Base-by-base conservation (phyloP, 805 yeast species). In the Monosporozyma unispora region DNA sequence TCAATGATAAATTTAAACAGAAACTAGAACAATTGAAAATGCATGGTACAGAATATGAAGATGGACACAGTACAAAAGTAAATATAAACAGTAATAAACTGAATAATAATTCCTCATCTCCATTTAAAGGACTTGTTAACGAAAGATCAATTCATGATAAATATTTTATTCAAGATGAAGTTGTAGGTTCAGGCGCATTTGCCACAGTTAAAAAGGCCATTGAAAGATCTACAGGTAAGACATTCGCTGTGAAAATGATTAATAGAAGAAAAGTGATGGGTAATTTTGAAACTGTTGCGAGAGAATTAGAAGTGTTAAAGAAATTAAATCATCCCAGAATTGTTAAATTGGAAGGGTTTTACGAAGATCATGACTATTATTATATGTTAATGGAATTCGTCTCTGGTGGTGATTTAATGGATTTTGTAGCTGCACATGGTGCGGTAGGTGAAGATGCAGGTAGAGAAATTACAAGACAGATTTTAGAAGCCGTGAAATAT, bases 341-440 rank as follows among this genome's bases (percentile, higher is more conserved):
- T 28, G 97, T 90, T 12, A 73, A 80, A 44, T 72, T 93, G 47
- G 81, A 85, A 61, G 93, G 89, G 4, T 87, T 85, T 59, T 89
- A 81, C 62, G 96, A 90, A 62, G 97, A 91, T 62, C 70, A 73
- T 4, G 86, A 83, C 51, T 79, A 77, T 59, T 87, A 87, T 64
- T 91, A 87, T 64, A 72, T 93, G 54, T 91, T 93, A 7, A 91
- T 93, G 97, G 99, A 93, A 62, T 86, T 82, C 59, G 95, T 93
- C 25, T 83, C 95, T 1, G 97, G 97, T 14, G 99, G 99, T 23
- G 99, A 93, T 66, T 71, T 93, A 47, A 93, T 93, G 99, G 99
- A 93, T 70, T 90, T 87, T 68, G 95, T 91, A 2, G 91, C 95
- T 0, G 87, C 89, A 2, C 84, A 87, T 66, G 97, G 97, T 2